phyloP scores from a whole-genome alignment of 208 protist species.

The Polymyxa betae region DNA sequence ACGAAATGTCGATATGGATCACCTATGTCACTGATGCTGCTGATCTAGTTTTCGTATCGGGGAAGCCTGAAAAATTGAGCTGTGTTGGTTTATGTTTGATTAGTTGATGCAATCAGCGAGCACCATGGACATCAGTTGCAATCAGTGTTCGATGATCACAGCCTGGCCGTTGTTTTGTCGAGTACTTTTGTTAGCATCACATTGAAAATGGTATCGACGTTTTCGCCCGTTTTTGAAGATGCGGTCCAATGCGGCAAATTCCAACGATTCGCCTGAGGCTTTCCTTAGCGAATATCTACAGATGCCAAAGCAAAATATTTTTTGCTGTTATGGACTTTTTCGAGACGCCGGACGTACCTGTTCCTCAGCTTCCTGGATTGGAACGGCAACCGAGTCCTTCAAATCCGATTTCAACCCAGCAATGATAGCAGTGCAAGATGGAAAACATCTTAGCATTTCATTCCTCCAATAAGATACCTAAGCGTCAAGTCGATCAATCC shows the following conservation, averaged over 20 bases:
- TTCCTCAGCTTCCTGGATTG: constrained; percentile 30
- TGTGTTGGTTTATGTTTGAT: too few species aligned
- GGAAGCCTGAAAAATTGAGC: too few species aligned
- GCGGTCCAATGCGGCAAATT: constrained; percentile 48
- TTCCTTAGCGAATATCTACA: background rate
- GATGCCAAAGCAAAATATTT: background rate
- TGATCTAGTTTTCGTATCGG: too few species aligned
- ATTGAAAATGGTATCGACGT: constrained; percentile 5
- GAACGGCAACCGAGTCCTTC: background rate
- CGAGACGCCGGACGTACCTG: constrained; percentile 19
- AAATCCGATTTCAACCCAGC: constrained; percentile 25
- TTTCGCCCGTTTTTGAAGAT: constrained; percentile 8
- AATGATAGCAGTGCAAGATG: background rate
- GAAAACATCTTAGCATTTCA: constrained; percentile 43
- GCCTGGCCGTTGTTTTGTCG: too few species aligned
- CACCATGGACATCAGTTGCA: too few species aligned
- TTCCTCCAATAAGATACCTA: constrained; percentile 21
- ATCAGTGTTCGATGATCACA: too few species aligned
- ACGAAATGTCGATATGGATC: too few species aligned
- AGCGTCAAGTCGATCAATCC: background rate
- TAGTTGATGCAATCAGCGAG: too few species aligned
- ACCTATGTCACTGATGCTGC: too few species aligned
- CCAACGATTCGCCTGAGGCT: background rate
- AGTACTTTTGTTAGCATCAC: background rate
- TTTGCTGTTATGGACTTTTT: background rate